These are phyloP conservation scores for Dactylonectria estremocensis DNA, from an alignment of 2,329 filamentous ascomycete genomes.

Conservation along the genomic window DNA sequence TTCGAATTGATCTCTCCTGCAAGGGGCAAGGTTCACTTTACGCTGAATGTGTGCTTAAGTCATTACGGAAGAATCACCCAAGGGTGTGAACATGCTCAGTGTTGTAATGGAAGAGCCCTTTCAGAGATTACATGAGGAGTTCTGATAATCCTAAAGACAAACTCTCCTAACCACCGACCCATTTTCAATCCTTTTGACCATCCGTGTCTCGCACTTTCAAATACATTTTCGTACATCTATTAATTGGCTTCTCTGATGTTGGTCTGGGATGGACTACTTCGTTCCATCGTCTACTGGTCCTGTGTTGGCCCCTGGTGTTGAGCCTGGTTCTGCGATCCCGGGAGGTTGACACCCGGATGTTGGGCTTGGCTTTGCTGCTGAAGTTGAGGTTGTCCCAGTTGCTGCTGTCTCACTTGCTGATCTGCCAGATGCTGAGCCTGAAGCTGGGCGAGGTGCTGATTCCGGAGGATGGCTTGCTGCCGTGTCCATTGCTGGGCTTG, in stretches of 20 bases:
- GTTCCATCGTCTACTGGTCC: background rate
- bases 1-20: background rate
- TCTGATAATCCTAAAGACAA: background rate
- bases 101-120: background rate
- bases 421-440: too few relatives aligned
- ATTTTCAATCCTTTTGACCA: background rate
- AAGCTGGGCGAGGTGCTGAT: too few relatives aligned
- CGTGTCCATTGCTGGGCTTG: too few relatives aligned
- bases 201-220: background rate
- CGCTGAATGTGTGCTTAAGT: background rate
- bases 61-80: background rate
- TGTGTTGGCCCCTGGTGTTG: background rate
- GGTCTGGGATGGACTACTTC: background rate
- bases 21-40: background rate
- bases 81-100: too few relatives aligned
- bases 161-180: background rate
- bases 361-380: background rate
- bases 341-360: too few relatives aligned
- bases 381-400: too few relatives aligned
- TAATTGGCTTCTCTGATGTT: background rate
- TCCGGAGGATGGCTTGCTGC: too few relatives aligned
- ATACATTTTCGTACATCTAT: background rate
- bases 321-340: background rate
- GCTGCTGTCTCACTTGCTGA: too few relatives aligned
- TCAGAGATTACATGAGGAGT: background rate